A percentile compares a stretch with the other conserved stretches of the same genome.
phyloP scores from a whole-genome alignment of 106 monocot genomes.

The Vanilla planifolia region DNA sequence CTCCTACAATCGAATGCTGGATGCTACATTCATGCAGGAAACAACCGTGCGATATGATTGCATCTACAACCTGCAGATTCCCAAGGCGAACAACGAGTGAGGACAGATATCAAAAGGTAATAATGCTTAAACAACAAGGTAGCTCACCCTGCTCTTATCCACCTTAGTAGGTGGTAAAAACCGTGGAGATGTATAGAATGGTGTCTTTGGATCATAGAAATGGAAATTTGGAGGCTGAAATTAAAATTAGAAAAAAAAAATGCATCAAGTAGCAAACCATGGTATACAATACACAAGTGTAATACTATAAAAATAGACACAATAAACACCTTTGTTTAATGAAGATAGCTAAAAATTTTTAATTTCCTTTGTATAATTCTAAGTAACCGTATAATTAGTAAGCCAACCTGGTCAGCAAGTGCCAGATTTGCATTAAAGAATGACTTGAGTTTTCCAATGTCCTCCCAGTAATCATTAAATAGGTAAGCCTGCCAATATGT shows the following conservation, averaged over 20 bases:
- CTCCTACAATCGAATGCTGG: constrained; percentile 69
- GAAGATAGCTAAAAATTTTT: background rate
- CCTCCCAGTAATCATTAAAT: constrained; percentile 92
- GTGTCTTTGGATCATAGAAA: constrained; percentile 78
- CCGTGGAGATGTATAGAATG: constrained; percentile 85
- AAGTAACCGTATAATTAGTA: background rate
- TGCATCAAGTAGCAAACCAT: background rate
- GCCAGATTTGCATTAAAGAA: constrained; percentile 93
- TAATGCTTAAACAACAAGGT: background rate
- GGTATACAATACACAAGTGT: background rate
- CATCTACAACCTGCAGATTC: constrained; percentile 55
- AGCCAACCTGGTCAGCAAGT: constrained; percentile 70
- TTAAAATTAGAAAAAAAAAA: background rate
- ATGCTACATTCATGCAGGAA: constrained; percentile 73
- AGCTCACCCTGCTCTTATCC: constrained; percentile 69
- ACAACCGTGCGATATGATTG: constrained; percentile 89
- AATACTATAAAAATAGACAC: constrained; percentile 1
- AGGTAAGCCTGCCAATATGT: constrained; percentile 58
- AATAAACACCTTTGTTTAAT: background rate
- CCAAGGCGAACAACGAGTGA: background rate
- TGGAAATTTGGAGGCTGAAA: constrained; percentile 76
- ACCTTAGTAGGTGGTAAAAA: constrained; percentile 79
- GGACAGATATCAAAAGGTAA: background rate
- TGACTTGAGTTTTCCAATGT: constrained; percentile 81
- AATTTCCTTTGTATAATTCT: background rate